Evolutionary conservation across 23 red algal species (phyloP), one percentile per base, ranked within the genome.

Genomic region (Agarophyton chilense): DNA sequence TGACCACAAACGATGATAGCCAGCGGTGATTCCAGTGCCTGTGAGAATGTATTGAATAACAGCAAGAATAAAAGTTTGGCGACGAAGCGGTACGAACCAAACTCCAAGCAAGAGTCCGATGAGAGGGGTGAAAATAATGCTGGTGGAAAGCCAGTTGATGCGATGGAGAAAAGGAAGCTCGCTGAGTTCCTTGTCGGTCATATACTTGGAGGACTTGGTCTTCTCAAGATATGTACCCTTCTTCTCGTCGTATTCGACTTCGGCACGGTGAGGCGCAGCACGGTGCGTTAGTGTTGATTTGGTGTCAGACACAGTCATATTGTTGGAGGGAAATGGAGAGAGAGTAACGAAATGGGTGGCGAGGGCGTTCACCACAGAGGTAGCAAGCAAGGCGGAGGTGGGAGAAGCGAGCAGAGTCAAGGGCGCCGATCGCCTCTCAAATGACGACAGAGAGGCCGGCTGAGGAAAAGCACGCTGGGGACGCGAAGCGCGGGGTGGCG

Each of bases 81-180:
- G 78, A 63, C 87, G 90, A 43, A 98, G 76, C 28, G 85, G 90
- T 0, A 98, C 96, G 52, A 93, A 98, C 31, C 49, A 56, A 16
- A 68, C 24, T 22, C 96, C 96, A 49, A 95, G 34, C 13, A 89
- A 39, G n/a, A 94, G 77, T 3, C 78, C 89, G 58, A 98, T 70
- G 43, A 95, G 84, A 2, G 96, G 96, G 14, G 89, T 56, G 52
- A 98, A 98, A 91, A 98, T 98, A 58, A 98, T 98, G 49, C 72
- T 90, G 41, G 96, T 98, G 42, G 96, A 98, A 22, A 98, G 52
- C 96, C 96, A 98, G 77, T 98, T 98, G 54, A 98, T 93, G 21
- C 96, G 90, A 52, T 95, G 90, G 16, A 95, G 68, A 18, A 95
- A 64, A 21, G 96, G 96, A 13, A 98, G 93, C 41, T 93, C 83